phyloP scores from a whole-genome alignment of 1,284 basidiomycete species.

The Lentinus polychrous region DNA sequence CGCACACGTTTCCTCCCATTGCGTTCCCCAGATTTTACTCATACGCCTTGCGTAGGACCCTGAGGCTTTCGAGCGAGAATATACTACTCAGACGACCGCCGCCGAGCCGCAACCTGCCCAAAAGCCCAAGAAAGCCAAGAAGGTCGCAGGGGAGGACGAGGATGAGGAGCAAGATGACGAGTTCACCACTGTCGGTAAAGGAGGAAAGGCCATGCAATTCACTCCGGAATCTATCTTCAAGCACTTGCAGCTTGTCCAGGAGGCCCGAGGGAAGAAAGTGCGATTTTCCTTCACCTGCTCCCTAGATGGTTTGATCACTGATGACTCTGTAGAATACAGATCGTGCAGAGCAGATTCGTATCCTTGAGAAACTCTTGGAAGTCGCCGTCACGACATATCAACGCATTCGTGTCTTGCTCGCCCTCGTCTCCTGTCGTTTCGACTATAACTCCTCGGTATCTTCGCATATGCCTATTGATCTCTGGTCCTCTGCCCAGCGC shows the following conservation, averaged over 20 bases:
- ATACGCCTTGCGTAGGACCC: constrained; percentile 56
- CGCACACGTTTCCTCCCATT: constrained; percentile 18
- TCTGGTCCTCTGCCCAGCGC: constrained; percentile 83
- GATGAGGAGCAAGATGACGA: constrained; percentile 54
- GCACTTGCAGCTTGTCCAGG: constrained; percentile 85
- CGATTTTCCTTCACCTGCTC: neutral
- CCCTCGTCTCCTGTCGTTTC: constrained; percentile 91
- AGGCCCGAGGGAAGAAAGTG: constrained; percentile 95
- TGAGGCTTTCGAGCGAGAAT: constrained; percentile 81
- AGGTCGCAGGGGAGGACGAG: constrained; percentile 28
- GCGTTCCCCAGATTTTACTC: neutral
- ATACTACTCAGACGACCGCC: constrained; percentile 46
- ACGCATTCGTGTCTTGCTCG: constrained; percentile 89
- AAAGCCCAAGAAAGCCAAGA: constrained; percentile 38
- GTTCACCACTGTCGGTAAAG: constrained; percentile 91
- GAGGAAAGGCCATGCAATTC: constrained; percentile 80
- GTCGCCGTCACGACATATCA: constrained; percentile 89
- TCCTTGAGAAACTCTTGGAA: constrained; percentile 83
- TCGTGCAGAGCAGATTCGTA: constrained; percentile 89
- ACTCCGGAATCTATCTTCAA: constrained; percentile 92
- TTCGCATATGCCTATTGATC: constrained; percentile 86
- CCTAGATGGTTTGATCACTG: neutral
- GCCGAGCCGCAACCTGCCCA: constrained; percentile 35
- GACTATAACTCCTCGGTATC: constrained; percentile 92
- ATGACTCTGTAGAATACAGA: constrained; percentile 76